These are phyloP conservation scores for Pleurostoma richardsiae DNA, from an alignment of 2,329 filamentous ascomycete species.

Conservation along the genomic window DNA sequence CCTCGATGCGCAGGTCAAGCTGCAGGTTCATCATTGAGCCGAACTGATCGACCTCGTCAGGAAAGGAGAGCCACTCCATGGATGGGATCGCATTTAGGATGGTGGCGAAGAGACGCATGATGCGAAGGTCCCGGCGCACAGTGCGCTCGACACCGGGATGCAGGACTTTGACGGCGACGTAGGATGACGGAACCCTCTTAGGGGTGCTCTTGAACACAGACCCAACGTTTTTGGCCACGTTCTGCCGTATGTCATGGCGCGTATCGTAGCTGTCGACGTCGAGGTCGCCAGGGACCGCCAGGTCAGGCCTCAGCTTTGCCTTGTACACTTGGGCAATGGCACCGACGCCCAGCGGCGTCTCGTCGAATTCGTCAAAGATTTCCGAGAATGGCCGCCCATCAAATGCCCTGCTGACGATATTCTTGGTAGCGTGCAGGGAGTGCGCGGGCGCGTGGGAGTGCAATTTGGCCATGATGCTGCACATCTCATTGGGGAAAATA, in stretches of 20 bases:
- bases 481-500: slow-evolving; percentile 92
- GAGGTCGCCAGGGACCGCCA: slow-evolving; percentile 60
- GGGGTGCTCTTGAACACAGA: slow-evolving; percentile 82
- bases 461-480: slow-evolving; percentile 85
- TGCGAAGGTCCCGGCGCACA: slow-evolving; percentile 84
- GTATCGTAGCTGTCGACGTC: slow-evolving; percentile 37
- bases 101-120: slow-evolving; percentile 89
- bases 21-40: slow-evolving; percentile 99
- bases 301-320: slow-evolving; percentile 77
- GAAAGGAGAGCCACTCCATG: slow-evolving; percentile 94
- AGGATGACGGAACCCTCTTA: slow-evolving; percentile 78
- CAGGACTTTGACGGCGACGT: slow-evolving; percentile 93
- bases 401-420: slow-evolving; percentile 77
- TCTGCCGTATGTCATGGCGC: slow-evolving; percentile 47
- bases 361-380: slow-evolving; percentile 94
- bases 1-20: slow-evolving; percentile 89
- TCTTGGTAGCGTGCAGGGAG: slow-evolving; percentile 72
- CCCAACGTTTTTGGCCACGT: slow-evolving; percentile 77
- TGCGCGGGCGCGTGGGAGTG: slow-evolving; percentile 95
- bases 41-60: slow-evolving; percentile 90
- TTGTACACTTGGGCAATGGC: slow-evolving; percentile 98
- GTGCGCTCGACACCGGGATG: slow-evolving; percentile 87
- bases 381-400: slow-evolving; percentile 74
- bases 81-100: slow-evolving; percentile 83
- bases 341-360: slow-evolving; percentile 83